Conservation (phyloP, 164 flowering plant genomes). For the Protea cynaroides region DNA sequence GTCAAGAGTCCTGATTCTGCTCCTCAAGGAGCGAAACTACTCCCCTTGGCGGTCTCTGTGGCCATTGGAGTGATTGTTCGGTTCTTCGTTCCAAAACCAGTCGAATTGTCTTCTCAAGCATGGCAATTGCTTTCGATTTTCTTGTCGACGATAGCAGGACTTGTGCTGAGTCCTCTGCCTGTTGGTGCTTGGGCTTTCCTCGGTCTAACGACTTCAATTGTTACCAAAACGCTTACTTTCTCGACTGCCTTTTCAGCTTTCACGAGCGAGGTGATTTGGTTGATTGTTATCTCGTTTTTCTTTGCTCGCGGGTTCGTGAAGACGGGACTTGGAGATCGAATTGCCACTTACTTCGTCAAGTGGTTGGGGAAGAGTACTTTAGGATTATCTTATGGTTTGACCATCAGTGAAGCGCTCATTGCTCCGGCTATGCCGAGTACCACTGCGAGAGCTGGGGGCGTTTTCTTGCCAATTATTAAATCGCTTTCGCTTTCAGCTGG, state of each 20-base stretch:
- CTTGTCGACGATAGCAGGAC: slow-evolving; percentile 79
- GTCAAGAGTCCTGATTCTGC: neutral
- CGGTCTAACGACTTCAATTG: slow-evolving; percentile 55
- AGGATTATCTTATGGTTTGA: slow-evolving; percentile 85
- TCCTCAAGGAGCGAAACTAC: slow-evolving; percentile 48
- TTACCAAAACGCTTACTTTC: slow-evolving; percentile 64
- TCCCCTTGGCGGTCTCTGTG: slow-evolving; percentile 57
- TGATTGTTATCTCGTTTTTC: slow-evolving; percentile 91
- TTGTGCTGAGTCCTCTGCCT: slow-evolving; percentile 75
- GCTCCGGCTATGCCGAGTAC: slow-evolving; percentile 99
- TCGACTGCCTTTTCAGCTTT: slow-evolving; percentile 70
- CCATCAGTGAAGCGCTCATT: slow-evolving; percentile 78
- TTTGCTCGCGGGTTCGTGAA: slow-evolving; percentile 94
- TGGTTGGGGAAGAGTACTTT: slow-evolving; percentile 87
- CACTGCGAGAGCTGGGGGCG: slow-evolving; percentile 95
- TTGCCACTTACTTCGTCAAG: slow-evolving; percentile 85
- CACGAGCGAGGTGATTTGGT: slow-evolving; percentile 87
- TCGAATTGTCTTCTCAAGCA: slow-evolving; percentile 51
- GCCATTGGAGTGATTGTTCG: slow-evolving; percentile 52
- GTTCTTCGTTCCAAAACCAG: slow-evolving; percentile 62
- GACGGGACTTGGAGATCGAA: slow-evolving; percentile 83
- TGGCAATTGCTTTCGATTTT: slow-evolving; percentile 89
- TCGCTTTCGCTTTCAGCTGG: slow-evolving; percentile 77
- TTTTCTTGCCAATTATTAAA: slow-evolving; percentile 87
- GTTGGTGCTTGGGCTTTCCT: slow-evolving; percentile 92